Conservation (phyloP, 495 filamentous ascomycete genomes). For the Aspergillus haitiensis region DNA sequence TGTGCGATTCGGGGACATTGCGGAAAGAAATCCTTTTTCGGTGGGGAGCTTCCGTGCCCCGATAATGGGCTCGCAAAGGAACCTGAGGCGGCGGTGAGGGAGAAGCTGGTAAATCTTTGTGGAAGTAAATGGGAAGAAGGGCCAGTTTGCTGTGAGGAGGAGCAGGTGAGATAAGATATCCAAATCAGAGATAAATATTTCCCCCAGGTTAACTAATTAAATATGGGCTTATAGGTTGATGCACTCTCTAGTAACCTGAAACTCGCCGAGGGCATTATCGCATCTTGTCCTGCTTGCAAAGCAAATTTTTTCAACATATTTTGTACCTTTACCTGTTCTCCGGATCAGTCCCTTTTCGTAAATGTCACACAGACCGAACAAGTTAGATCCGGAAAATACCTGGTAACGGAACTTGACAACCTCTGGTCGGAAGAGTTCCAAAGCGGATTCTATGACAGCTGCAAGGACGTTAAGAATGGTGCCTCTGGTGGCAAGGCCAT, state of each 20-base stretch:
- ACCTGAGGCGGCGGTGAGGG: conserved; percentile 64
- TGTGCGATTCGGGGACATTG: conserved; percentile 92
- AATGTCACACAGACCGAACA: conserved; percentile 80
- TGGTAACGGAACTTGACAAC: conserved; percentile 88
- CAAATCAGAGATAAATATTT: conserved; percentile 4
- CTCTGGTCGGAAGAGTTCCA: conserved; percentile 86
- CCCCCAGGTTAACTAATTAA: not conserved
- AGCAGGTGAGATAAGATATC: conserved; percentile 60
- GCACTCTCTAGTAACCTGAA: conserved; percentile 76
- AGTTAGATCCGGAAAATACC: conserved; percentile 62
- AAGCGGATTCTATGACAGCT: conserved; percentile 89
- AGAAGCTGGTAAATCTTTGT: conserved; percentile 81
- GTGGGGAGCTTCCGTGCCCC: conserved; percentile 83
- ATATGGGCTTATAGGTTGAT: conserved; percentile 57
- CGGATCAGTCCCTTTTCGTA: conserved; percentile 91
- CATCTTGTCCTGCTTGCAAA: conserved; percentile 91
- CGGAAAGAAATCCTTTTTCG: conserved; percentile 84
- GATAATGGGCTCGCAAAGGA: conserved; percentile 82
- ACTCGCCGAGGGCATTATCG: conserved; percentile 83
- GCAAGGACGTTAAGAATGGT: conserved; percentile 97
- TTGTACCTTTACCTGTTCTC: conserved; percentile 96
- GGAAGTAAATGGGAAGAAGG: conserved; percentile 80
- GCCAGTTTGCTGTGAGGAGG: conserved; percentile 77
- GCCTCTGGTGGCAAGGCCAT: conserved; percentile 89
- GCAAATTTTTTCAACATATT: conserved; percentile 98